Percentiles rank a stretch among this genome's conserved stretches.
Evolutionary conservation across 306 rosid species (phyloP).

Genomic region (Lathyrus sativus): DNA sequence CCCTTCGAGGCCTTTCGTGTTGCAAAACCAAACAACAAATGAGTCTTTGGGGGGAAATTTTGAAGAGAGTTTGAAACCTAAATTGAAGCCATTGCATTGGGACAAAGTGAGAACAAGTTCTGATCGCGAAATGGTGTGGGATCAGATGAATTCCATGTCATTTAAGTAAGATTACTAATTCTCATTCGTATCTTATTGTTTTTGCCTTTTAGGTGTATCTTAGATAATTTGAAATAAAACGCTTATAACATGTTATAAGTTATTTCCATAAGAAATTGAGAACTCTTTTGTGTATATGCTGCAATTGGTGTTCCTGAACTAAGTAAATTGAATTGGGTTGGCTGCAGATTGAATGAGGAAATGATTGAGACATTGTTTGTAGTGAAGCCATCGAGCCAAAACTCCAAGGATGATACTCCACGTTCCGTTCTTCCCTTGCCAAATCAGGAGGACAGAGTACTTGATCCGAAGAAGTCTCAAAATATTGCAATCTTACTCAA

Average conservation of each 20-base stretch:
- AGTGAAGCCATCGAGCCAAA: constrained; percentile 53
- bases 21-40: constrained; percentile 41
- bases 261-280: neutral
- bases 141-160: constrained; percentile 86
- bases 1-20: constrained; percentile 59
- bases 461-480: constrained; percentile 94
- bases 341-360: constrained; percentile 86
- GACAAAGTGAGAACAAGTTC: constrained; percentile 96
- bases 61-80: constrained; percentile 63
- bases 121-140: constrained; percentile 94
- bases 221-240: neutral
- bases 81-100: constrained; percentile 88
- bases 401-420: constrained; percentile 52
- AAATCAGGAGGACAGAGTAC: constrained; percentile 73
- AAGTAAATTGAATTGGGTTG: constrained; percentile 39
- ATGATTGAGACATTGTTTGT: constrained; percentile 85
- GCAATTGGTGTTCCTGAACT: constrained; percentile 32
- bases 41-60: constrained; percentile 37
- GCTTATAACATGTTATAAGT: neutral
- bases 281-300: constrained; percentile 19
- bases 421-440: constrained; percentile 41
- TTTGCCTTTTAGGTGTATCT: constrained; percentile 4
- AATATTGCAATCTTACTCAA: constrained; percentile 86
- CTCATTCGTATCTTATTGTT: too few relatives aligned
- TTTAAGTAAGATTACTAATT: constrained; percentile 59